Conservation (phyloP, 2,329 filamentous ascomycete genomes). For the Hysterium pulicare region DNA sequence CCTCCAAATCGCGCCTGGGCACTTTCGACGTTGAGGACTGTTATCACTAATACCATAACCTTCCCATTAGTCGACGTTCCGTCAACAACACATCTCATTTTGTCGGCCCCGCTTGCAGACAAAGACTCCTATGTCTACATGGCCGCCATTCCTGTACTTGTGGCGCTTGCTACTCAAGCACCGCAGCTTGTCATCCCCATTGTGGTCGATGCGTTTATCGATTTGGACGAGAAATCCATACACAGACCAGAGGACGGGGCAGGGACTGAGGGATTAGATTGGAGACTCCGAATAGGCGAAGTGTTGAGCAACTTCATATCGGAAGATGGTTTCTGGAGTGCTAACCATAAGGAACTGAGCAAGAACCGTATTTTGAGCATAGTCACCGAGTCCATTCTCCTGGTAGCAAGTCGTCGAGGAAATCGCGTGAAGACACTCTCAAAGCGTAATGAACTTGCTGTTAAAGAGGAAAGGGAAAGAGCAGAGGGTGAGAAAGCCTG, state of each 20-base stretch:
- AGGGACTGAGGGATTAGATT: constrained; percentile 50
- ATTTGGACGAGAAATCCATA: constrained; percentile 50
- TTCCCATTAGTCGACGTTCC: constrained; percentile 63
- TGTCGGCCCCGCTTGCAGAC: constrained; percentile 63
- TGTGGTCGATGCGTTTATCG: constrained; percentile 65
- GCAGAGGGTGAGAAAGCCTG: constrained; percentile 52
- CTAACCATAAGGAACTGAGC: not conserved
- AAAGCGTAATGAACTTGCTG: constrained; percentile 53
- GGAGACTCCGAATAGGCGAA: constrained; percentile 66
- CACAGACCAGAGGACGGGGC: constrained; percentile 23
- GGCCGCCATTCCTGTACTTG: constrained; percentile 63
- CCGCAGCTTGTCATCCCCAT: constrained; percentile 61
- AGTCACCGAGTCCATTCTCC: constrained; percentile 59
- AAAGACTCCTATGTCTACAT: constrained; percentile 70
- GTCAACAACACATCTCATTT: constrained; percentile 59
- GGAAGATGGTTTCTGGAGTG: constrained; percentile 18
- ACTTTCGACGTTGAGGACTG: constrained; percentile 28
- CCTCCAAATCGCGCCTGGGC: constrained; percentile 38
- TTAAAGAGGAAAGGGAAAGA: constrained; percentile 48
- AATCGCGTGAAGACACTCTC: constrained; percentile 58
- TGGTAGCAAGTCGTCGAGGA: constrained; percentile 62
- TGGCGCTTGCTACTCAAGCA: constrained; percentile 59
- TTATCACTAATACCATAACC: constrained; percentile 53
- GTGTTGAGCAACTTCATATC: constrained; percentile 23
- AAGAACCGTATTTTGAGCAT: constrained; percentile 13